A percentile compares a stretch with the other conserved stretches of the same genome.
Conservation (phyloP, 2,329 filamentous ascomycete genomes). For the Boeremia lycopersici region DNA sequence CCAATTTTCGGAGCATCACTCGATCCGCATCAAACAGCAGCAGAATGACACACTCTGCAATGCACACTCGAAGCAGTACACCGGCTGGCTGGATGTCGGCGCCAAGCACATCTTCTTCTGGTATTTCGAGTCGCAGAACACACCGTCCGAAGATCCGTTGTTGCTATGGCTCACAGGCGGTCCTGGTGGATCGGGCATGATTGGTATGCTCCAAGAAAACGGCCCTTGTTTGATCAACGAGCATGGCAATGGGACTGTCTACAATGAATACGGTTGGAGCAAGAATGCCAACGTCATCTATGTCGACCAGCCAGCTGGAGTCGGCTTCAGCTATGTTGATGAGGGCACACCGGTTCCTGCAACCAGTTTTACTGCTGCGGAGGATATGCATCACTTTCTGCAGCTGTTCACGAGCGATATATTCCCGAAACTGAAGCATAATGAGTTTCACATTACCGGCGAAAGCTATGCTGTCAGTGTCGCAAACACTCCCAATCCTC, state of each 20-base stretch:
- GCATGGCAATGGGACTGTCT: slow-evolving; percentile 45
- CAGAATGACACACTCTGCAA: slow-evolving; percentile 42
- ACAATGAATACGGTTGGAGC: slow-evolving; percentile 50
- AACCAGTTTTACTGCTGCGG: slow-evolving; percentile 52
- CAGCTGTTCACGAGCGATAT: slow-evolving; percentile 55
- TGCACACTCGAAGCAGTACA: slow-evolving; percentile 44
- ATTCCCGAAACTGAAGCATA: slow-evolving; percentile 50
- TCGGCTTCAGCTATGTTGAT: slow-evolving; percentile 49
- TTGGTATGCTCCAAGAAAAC: slow-evolving; percentile 46
- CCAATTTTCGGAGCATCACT: slow-evolving; percentile 40
- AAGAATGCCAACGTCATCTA: slow-evolving; percentile 47
- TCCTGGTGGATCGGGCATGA: slow-evolving; percentile 45
- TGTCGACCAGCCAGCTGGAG: slow-evolving; percentile 48
- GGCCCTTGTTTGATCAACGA: slow-evolving; percentile 49
- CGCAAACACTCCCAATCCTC: background rate
- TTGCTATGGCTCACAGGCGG: slow-evolving; percentile 52
- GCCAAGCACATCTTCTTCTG: slow-evolving; percentile 55
- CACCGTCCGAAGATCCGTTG: slow-evolving; percentile 45
- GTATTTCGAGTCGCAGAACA: slow-evolving; percentile 51
- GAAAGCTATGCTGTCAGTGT: slow-evolving; percentile 55
- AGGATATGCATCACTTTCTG: slow-evolving; percentile 58
- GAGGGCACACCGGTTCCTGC: slow-evolving; percentile 42
- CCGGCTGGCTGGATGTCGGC: slow-evolving; percentile 47
- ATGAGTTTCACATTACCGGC: slow-evolving; percentile 55
- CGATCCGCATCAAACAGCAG: slow-evolving; percentile 43